Evolutionary conservation across 1,284 basidiomycete species (phyloP).

Genomic region (Grifola frondosa): DNA sequence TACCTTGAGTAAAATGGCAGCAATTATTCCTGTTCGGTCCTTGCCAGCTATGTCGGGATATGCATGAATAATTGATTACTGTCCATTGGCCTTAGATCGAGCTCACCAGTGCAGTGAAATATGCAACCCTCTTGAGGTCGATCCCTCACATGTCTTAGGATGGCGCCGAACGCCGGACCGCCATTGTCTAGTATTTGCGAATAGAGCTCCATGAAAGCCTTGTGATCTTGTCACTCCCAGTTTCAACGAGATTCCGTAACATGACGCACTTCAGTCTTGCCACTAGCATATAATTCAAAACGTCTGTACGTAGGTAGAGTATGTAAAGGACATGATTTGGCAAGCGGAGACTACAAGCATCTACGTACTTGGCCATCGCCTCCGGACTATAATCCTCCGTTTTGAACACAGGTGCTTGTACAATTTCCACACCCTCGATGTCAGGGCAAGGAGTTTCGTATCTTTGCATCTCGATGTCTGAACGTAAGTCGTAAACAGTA

Average conservation of each 20-base stretch:
- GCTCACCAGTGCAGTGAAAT: constrained; percentile 72
- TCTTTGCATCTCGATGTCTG: constrained; percentile 73
- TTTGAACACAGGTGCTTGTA: constrained; percentile 65
- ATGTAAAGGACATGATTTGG: constrained; percentile 12
- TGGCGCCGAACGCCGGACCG: constrained; percentile 58
- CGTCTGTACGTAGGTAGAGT: constrained; percentile 42
- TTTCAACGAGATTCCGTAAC: constrained; percentile 1
- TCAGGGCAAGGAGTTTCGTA: constrained; percentile 62
- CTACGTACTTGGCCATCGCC: constrained; percentile 75
- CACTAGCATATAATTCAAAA: constrained; percentile 75
- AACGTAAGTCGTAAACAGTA: constrained; percentile 71
- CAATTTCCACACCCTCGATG: constrained; percentile 59
- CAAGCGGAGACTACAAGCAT: constrained; percentile 24
- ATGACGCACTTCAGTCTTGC: constrained; percentile 64
- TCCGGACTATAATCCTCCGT: constrained; percentile 78
- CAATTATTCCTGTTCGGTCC: constrained; percentile 75
- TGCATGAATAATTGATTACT: neutral
- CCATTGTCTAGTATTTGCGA: constrained; percentile 76
- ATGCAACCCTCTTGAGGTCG: constrained; percentile 60
- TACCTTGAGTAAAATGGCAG: constrained; percentile 71
- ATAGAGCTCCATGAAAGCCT: constrained; percentile 81
- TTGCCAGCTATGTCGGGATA: constrained; percentile 52
- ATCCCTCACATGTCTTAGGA: constrained; percentile 70
- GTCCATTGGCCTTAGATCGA: neutral
- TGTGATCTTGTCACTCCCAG: constrained; percentile 9